Evolutionary conservation across 2,329 filamentous ascomycete species (phyloP).

Genomic region (Didymosphaeria variabile): DNA sequence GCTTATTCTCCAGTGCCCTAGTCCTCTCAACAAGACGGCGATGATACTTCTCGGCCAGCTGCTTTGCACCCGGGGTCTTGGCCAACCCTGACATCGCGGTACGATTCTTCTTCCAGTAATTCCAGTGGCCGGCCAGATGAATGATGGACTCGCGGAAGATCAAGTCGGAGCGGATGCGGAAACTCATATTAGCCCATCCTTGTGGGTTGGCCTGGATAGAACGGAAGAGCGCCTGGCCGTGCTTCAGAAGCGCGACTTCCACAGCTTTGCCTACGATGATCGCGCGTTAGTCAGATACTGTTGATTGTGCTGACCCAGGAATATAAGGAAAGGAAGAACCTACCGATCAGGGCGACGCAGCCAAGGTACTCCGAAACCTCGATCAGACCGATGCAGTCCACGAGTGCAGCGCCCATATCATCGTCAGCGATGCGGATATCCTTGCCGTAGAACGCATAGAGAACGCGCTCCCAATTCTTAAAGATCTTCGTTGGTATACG

Average conservation of each 20-base stretch:
- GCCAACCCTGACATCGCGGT: constrained; percentile 25
- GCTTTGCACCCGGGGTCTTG: constrained; percentile 30
- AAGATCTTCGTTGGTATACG: constrained; percentile 39
- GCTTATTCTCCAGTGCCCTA: constrained; percentile 35
- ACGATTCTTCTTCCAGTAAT: constrained; percentile 22
- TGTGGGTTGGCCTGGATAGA: constrained; percentile 55
- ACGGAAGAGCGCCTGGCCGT: constrained; percentile 57
- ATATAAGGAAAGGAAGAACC: background rate
- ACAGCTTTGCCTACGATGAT: constrained; percentile 47
- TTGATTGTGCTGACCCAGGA: background rate
- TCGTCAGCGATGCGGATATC: constrained; percentile 52
- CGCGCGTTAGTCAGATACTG: background rate
- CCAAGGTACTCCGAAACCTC: constrained; percentile 58
- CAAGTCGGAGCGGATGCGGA: constrained; percentile 56
- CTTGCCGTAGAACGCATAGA: constrained; percentile 58
- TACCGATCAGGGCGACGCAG: constrained; percentile 51
- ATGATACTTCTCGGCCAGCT: constrained; percentile 46
- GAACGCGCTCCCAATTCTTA: constrained; percentile 54
- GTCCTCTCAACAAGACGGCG: constrained; percentile 34
- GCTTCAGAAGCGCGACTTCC: constrained; percentile 58
- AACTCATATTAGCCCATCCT: constrained; percentile 57
- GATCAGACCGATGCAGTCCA: constrained; percentile 52
- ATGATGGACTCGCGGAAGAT: constrained; percentile 58
- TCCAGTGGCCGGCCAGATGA: constrained; percentile 56
- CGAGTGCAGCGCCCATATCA: constrained; percentile 51